These are phyloP conservation scores for Coemansia sp. DNA, from an alignment of 192 early-diverging fungal genomes.

Conservation along the genomic window DNA sequence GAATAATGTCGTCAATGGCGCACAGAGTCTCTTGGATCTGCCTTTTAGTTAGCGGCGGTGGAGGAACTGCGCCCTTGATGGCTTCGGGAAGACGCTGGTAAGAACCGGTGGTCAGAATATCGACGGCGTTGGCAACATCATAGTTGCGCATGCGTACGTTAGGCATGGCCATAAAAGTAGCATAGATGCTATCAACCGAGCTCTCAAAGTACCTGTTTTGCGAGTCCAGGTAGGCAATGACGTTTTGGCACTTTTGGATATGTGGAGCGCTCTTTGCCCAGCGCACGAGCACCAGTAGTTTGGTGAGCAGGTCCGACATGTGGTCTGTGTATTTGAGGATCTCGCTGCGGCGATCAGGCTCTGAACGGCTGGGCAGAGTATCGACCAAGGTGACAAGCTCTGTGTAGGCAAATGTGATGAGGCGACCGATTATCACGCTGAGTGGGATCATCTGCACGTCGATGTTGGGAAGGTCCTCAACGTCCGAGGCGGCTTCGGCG, in stretches of 20 bases:
- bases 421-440: conserved; percentile 55
- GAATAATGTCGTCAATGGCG: conserved; percentile 66
- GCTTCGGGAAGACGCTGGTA: conserved; percentile 75
- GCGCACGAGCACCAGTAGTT: conserved; percentile 69
- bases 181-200: conserved; percentile 61
- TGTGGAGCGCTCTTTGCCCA: conserved; percentile 69
- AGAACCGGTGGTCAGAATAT: conserved; percentile 79
- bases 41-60: conserved; percentile 53
- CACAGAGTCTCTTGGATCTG: conserved; percentile 61
- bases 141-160: conserved; percentile 69
- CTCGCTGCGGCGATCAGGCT: conserved; percentile 55
- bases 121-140: conserved; percentile 78
- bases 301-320: conserved; percentile 63
- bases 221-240: conserved; percentile 58
- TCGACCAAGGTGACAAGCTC: conserved; percentile 66
- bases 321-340: conserved; percentile 63
- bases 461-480: conserved; percentile 55
- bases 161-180: conserved; percentile 50
- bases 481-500: conserved; percentile 6
- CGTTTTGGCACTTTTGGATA: conserved; percentile 68
- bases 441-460: conserved; percentile 63
- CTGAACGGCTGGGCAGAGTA: conserved; percentile 58
- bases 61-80: conserved; percentile 65
- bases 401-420: conserved; percentile 62
- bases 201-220: conserved; percentile 59